Evolutionary conservation across 2,329 filamentous ascomycete species (phyloP).

Genomic region (Cladophialophora immunda): DNA sequence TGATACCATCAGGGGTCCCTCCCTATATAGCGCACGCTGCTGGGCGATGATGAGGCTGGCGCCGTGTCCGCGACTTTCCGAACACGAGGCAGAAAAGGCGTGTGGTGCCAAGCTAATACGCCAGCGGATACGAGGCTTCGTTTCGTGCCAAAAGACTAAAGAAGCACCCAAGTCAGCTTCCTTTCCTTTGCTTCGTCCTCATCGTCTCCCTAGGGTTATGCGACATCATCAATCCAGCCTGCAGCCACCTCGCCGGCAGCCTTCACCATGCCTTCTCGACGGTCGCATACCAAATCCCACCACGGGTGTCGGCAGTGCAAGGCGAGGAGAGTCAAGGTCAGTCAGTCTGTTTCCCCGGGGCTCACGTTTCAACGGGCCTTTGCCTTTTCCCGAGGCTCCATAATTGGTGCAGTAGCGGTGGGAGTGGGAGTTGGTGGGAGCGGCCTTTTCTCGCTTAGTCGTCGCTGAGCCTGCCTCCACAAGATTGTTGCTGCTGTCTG

Average conservation of each 20-base stretch:
- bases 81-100: constrained; percentile 18
- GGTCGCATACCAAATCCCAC: constrained; percentile 42
- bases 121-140: constrained; percentile 18
- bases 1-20: neutral
- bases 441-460: constrained; percentile 15
- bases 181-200: neutral
- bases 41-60: constrained; percentile 13
- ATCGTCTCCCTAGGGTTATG: neutral
- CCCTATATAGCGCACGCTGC: neutral
- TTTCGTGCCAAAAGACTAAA: constrained; percentile 4
- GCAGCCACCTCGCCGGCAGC: neutral
- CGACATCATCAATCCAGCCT: neutral
- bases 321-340: constrained; percentile 41
- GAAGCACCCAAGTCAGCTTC: constrained; percentile 13
- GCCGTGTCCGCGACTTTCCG: constrained; percentile 15
- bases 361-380: constrained; percentile 2
- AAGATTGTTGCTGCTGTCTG: neutral
- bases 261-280: constrained; percentile 39
- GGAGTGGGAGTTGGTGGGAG: constrained; percentile 3
- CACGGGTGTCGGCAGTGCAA: constrained; percentile 42
- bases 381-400: constrained; percentile 19
- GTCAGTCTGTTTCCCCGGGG: constrained; percentile 23
- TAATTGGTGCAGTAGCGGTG: constrained; percentile 19
- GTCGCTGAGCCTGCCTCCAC: neutral
- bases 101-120: constrained; percentile 18